Conservation (phyloP, 2,329 filamentous ascomycete species). For the Diplodia mutila region DNA sequence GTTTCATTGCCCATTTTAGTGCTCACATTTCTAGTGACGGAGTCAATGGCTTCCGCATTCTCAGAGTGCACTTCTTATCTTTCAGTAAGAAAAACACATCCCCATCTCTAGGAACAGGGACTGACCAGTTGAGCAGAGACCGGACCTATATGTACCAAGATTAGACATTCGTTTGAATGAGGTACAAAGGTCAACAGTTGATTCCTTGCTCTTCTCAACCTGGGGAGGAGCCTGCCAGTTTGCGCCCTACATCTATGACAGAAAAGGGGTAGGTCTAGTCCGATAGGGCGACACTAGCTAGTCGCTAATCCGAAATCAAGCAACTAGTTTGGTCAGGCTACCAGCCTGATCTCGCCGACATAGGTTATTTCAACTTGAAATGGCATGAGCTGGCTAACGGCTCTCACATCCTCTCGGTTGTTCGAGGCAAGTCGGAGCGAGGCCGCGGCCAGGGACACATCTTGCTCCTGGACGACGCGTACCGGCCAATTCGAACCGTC, state of each 20-base stretch:
- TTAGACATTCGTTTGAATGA: neutral
- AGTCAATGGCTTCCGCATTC: neutral
- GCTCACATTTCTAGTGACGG: neutral
- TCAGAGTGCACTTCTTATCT: neutral
- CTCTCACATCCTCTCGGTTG: conserved; percentile 55
- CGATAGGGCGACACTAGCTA: neutral
- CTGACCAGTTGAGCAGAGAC: neutral
- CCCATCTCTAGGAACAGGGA: neutral
- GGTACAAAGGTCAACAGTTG: neutral
- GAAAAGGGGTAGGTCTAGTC: conserved; percentile 45
- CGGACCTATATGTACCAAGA: neutral
- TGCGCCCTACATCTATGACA: conserved; percentile 56
- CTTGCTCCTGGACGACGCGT: conserved; percentile 56
- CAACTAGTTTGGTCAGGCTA: conserved; percentile 54
- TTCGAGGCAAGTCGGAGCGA: conserved; percentile 56
- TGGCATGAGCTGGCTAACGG: conserved; percentile 45
- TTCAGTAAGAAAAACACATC: neutral
- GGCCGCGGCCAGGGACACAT: conserved; percentile 58
- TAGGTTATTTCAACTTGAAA: conserved; percentile 1
- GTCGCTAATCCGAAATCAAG: conserved; percentile 30
- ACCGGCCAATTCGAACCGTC: conserved; percentile 49
- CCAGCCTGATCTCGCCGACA: conserved; percentile 51
- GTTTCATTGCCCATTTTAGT: neutral
- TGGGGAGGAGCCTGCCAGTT: neutral
- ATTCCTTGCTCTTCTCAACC: neutral